phyloP scores from a whole-genome alignment of 805 yeast genomes.

The Yarrowia yakushimensis region DNA sequence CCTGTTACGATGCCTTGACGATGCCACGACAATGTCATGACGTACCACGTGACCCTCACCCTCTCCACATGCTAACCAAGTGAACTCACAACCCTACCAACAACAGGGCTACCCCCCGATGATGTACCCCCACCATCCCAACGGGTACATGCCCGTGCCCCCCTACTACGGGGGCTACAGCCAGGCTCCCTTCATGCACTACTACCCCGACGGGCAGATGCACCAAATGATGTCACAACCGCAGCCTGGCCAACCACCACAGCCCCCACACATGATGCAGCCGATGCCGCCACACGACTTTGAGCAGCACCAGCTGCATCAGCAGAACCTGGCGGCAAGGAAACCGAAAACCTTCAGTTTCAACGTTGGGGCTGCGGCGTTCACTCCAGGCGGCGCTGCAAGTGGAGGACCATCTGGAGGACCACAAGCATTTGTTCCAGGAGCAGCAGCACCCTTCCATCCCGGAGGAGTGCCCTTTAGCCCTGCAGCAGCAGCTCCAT shows the following conservation, averaged over 20 bases:
- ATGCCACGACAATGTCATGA: no score
- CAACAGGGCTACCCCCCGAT: slow-evolving; percentile 21
- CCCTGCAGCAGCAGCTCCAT: not conserved
- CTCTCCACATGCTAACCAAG: not conserved
- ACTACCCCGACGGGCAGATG: slow-evolving; percentile 12
- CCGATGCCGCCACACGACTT: not conserved
- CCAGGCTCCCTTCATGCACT: slow-evolving; percentile 1
- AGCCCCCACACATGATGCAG: slow-evolving; percentile 13
- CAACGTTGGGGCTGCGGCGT: slow-evolving; percentile 24
- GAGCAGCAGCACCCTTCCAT: not conserved
- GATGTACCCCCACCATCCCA: slow-evolving; percentile 11
- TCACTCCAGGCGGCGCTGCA: slow-evolving; percentile 5
- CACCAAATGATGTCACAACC: slow-evolving; percentile 3
- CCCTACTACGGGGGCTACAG: not conserved
- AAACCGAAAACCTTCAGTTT: slow-evolving; percentile 18
- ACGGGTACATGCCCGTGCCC: slow-evolving; percentile 16
- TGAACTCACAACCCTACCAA: slow-evolving; percentile 24
- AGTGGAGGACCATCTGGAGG: not conserved
- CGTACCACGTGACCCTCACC: no score
- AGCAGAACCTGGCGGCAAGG: not conserved
- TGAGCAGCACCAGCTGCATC: not conserved
- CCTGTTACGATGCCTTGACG: no score
- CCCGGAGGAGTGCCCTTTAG: not conserved
- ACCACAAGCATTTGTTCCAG: slow-evolving; percentile 18
- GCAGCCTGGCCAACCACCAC: not conserved